These are phyloP conservation scores for Mortierella sp. DNA, from an alignment of 371 early-diverging fungal genomes.

Conservation along the genomic window DNA sequence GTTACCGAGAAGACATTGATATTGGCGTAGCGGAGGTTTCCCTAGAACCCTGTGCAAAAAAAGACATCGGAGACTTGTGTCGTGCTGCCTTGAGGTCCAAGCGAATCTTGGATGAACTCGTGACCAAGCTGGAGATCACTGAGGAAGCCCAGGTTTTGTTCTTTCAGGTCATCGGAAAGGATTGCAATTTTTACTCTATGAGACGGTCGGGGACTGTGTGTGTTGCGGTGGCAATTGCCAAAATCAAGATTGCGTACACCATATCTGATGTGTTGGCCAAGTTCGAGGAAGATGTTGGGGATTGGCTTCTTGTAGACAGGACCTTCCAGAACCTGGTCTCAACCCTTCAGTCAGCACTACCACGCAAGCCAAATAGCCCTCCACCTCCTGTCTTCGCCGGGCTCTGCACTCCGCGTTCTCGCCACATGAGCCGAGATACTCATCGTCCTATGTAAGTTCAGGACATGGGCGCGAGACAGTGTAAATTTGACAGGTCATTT, in stretches of 20 bases:
- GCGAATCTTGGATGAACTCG: constrained; percentile 21
- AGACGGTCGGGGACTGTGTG: constrained; percentile 19
- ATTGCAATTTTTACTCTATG: constrained; percentile 21
- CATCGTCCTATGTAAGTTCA: too few species aligned
- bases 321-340: constrained; percentile 19
- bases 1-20: constrained; percentile 11
- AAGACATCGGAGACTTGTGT: constrained; percentile 19
- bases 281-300: constrained; percentile 17
- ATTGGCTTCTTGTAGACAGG: constrained; percentile 23
- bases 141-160: constrained; percentile 15
- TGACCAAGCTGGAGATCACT: constrained; percentile 16
- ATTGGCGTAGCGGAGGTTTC: constrained; percentile 24
- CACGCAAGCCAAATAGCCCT: too few species aligned
- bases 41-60: constrained; percentile 3
- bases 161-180: constrained; percentile 20
- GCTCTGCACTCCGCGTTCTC: constrained; percentile 10
- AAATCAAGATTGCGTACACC: constrained; percentile 24
- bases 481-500: too few species aligned
- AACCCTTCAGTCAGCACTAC: constrained; percentile 10
- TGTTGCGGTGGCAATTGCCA: constrained; percentile 16
- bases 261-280: constrained; percentile 11
- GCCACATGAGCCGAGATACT: constrained; percentile 5
- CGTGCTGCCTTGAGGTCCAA: constrained; percentile 23
- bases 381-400: constrained; percentile 4
- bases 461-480: too few species aligned